phyloP scores from a whole-genome alignment of 139 green algal species.

The Tetraselmis chui region DNA sequence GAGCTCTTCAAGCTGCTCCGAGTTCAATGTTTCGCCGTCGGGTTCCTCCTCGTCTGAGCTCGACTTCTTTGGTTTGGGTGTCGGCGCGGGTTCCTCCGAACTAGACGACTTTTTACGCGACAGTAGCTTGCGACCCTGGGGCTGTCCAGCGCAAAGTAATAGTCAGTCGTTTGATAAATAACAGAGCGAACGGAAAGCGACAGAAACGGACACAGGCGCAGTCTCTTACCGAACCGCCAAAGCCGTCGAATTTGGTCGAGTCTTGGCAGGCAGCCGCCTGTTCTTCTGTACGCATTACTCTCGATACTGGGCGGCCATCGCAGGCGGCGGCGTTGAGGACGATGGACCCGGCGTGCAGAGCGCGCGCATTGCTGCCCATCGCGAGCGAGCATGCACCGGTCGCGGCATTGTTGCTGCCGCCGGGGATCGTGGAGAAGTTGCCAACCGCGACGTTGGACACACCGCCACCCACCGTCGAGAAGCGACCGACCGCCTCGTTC shows the following conservation, averaged over 20 bases:
- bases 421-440: neutral
- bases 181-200: no score
- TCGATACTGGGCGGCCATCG: neutral
- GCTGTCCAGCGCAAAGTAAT: no score
- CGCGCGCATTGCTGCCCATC: neutral
- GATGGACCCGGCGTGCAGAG: neutral
- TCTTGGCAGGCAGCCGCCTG: neutral
- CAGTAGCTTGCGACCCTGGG: neutral
- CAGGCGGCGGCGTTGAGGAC: neutral
- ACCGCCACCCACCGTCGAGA: neutral
- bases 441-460: neutral
- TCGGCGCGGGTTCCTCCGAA: neutral
- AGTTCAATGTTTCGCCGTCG: neutral
- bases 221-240: neutral
- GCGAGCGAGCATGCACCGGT: neutral
- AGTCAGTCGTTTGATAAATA: no score
- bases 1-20: neutral
- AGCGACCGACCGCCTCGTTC: neutral
- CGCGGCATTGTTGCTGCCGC: neutral
- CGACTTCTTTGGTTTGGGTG: neutral
- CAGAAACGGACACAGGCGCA: no score
- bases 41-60: neutral
- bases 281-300: neutral
- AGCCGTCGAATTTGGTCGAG: neutral
- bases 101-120: neutral